Percentiles rank a stretch among this genome's conserved stretches.
phyloP scores from a whole-genome alignment of 2,329 filamentous ascomycete genomes.

The Cryoendolithus antarcticus region DNA sequence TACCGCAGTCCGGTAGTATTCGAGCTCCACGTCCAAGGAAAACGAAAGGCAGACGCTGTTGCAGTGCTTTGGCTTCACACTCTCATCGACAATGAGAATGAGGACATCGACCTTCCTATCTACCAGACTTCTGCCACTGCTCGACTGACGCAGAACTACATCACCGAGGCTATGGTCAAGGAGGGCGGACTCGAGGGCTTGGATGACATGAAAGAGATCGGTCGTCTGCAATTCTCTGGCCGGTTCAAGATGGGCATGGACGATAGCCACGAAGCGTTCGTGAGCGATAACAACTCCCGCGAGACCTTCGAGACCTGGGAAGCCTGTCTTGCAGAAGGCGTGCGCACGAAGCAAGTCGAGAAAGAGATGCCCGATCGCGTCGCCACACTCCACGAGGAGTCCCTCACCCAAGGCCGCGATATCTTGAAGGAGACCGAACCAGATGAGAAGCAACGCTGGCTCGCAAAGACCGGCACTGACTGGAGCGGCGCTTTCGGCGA shows the following conservation, averaged over 20 bases:
- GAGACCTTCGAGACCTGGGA: conserved; percentile 96
- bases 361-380: conserved; percentile 62
- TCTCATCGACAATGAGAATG: conserved; percentile 66
- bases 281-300: conserved; percentile 74
- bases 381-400: conserved; percentile 68
- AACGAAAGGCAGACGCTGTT: conserved; percentile 60
- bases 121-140: conserved; percentile 68
- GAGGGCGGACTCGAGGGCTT: conserved; percentile 53
- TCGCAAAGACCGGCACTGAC: conserved; percentile 66
- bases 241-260: conserved; percentile 86
- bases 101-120: conserved; percentile 73
- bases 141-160: conserved; percentile 81
- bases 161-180: conserved; percentile 64
- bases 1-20: conserved; percentile 85
- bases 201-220: conserved; percentile 63
- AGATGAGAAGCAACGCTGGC: conserved; percentile 65
- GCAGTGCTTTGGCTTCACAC: conserved; percentile 78
- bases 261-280: conserved; percentile 69
- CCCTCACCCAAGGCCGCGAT: conserved; percentile 66
- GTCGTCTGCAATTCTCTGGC: conserved; percentile 66
- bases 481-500: conserved; percentile 80
- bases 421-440: conserved; percentile 60
- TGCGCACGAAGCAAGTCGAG: conserved; percentile 57
- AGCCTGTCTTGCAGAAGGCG: conserved; percentile 77
- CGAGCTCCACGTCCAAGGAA: conserved; percentile 62